Conservation (phyloP, 805 yeast genomes). For the Saccharomycopsis synnaedendra region DNA sequence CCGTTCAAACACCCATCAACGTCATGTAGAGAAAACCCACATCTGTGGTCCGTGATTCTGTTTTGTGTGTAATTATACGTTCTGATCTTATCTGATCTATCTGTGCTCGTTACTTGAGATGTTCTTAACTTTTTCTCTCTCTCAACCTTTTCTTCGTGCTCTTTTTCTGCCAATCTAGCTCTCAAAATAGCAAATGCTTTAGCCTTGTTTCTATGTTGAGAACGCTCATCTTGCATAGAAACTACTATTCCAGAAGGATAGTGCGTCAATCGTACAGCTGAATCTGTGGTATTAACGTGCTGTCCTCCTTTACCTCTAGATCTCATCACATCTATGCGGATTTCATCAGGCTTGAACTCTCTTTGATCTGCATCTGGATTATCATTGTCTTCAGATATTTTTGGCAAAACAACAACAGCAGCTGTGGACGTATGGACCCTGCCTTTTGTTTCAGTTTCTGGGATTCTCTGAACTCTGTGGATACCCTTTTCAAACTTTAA, state of each 20-base stretch:
- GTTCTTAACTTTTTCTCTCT: constrained; percentile 58
- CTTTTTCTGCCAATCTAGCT: constrained; percentile 75
- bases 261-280: constrained; percentile 90
- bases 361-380: constrained; percentile 46
- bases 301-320: constrained; percentile 98
- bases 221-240: constrained; percentile 86
- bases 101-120: constrained; percentile 81
- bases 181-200: constrained; percentile 78
- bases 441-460: constrained; percentile 89
- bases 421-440: constrained; percentile 93
- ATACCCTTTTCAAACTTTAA: constrained; percentile 88
- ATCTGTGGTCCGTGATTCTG: constrained; percentile 88
- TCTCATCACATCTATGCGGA: constrained; percentile 92
- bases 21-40: constrained; percentile 72
- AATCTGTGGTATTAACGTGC: constrained; percentile 94
- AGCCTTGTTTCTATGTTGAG: constrained; percentile 90
- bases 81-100: constrained; percentile 84
- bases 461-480: constrained; percentile 90
- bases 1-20: constrained; percentile 58
- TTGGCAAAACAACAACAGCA: constrained; percentile 88
- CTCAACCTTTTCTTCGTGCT: constrained; percentile 50
- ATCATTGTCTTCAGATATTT: constrained; percentile 38
- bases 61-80: constrained; percentile 92
- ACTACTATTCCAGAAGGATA: constrained; percentile 85
- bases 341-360: constrained; percentile 74